phyloP scores from a whole-genome alignment of 2,329 filamentous ascomycete genomes.

The Orbilia ellipsospora region DNA sequence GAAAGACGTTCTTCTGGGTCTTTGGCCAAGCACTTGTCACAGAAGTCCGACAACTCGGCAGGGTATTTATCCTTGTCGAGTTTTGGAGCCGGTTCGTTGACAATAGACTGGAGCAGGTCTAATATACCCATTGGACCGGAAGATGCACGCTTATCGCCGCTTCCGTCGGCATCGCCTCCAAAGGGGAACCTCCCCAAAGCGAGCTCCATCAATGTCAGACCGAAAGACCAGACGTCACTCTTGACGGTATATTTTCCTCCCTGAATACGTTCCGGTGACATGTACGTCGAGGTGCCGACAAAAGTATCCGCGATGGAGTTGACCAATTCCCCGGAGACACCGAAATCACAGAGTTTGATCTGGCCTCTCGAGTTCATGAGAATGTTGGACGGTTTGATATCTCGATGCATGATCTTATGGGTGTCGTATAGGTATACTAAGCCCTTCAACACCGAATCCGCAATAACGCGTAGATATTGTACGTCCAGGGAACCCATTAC shows the following conservation, averaged over 20 bases:
- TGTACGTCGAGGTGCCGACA: slow-evolving; percentile 98
- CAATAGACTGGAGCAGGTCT: slow-evolving; percentile 95
- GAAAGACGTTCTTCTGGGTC: slow-evolving; percentile 88
- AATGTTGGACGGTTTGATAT: slow-evolving; percentile 98
- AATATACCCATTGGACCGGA: slow-evolving; percentile 89
- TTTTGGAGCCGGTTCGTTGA: slow-evolving; percentile 91
- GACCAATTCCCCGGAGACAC: slow-evolving; percentile 96
- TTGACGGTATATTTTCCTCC: slow-evolving; percentile 97
- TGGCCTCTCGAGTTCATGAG: slow-evolving; percentile 91
- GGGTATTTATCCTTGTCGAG: slow-evolving; percentile 98
- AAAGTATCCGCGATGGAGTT: slow-evolving; percentile 99
- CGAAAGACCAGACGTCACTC: slow-evolving; percentile 98
- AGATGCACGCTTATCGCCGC: slow-evolving; percentile 74
- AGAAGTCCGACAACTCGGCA: slow-evolving; percentile 92
- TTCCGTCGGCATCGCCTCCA: slow-evolving; percentile 77
- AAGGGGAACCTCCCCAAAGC: slow-evolving; percentile 98
- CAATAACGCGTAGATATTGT: slow-evolving; percentile 96
- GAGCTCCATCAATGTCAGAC: slow-evolving; percentile 93
- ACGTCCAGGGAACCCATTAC: slow-evolving; percentile 95
- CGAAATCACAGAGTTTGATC: slow-evolving; percentile 98
- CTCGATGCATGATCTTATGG: slow-evolving; percentile 98
- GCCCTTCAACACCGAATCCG: slow-evolving; percentile 91
- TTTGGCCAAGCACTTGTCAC: slow-evolving; percentile 94
- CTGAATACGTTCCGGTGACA: slow-evolving; percentile 98
- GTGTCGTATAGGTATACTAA: slow-evolving; percentile 94